Conservation (phyloP, 1,139 yeast genomes). For the Suhomyces ambrosiae region DNA sequence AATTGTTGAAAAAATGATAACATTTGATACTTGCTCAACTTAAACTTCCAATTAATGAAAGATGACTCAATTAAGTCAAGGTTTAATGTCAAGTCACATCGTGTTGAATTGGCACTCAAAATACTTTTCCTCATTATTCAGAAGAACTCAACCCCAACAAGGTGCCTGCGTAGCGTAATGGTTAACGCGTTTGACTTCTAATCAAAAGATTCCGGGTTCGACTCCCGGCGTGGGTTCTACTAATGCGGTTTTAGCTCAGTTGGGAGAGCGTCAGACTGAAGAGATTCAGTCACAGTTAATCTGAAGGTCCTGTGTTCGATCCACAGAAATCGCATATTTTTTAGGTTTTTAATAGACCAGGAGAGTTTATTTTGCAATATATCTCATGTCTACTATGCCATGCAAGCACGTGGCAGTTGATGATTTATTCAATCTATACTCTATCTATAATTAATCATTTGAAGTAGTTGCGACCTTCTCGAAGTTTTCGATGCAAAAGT, state of each 20-base stretch:
- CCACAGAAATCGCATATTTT: constrained; percentile 36
- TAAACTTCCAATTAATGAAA: no score
- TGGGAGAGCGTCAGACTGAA: constrained; percentile 92
- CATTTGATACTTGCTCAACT: no score
- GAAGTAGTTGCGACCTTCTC: background rate
- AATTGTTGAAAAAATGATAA: no score
- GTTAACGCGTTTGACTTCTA: constrained; percentile 53
- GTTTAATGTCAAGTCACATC: no score
- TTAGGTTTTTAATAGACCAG: constrained; percentile 4
- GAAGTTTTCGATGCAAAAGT: constrained; percentile 22
- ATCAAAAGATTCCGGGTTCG: constrained; percentile 53
- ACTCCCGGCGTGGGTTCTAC: constrained; percentile 49
- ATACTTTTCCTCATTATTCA: no score
- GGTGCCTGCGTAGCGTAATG: constrained; percentile 51
- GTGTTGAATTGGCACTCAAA: no score
- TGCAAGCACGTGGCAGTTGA: no score
- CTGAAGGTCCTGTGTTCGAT: constrained; percentile 62
- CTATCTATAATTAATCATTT: constrained; percentile 2
- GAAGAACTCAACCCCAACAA: background rate
- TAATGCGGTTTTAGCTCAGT: constrained; percentile 68
- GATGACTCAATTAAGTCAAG: no score
- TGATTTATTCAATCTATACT: constrained; percentile 1
- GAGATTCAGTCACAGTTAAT: constrained; percentile 51
- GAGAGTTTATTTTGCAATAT: background rate
- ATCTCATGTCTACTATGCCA: no score